A percentile compares a stretch with the other conserved stretches of the same genome.
Evolutionary conservation across 257 asterid species (phyloP).

Genomic region (Lycium ferocissimum): DNA sequence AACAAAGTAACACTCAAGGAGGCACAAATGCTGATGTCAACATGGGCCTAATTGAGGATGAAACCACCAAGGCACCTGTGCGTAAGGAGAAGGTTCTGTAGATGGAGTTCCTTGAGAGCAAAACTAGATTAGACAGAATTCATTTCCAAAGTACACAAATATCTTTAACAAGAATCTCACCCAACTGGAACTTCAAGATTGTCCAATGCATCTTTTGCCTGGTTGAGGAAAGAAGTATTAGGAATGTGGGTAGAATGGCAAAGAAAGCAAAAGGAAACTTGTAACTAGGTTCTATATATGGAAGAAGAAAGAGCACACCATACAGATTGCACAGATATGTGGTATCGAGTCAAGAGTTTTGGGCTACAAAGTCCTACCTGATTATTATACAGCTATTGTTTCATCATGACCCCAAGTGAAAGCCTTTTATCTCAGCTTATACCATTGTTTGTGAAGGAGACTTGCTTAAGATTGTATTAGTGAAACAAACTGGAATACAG

Average conservation of each 20-base stretch:
- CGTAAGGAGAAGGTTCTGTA: background rate
- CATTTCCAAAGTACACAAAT: conserved; percentile 4
- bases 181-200: conserved; percentile 93
- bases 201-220: conserved; percentile 78
- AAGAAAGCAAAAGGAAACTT: background rate
- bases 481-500: background rate
- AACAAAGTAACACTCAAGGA: background rate
- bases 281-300: background rate
- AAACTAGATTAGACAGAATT: background rate
- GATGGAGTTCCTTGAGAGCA: background rate
- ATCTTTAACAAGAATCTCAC: conserved; percentile 44
- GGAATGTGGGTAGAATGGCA: background rate
- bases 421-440: background rate
- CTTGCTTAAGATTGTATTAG: conserved; percentile 8
- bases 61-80: background rate
- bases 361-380: conserved; percentile 21
- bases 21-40: background rate
- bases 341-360: background rate
- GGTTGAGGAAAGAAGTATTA: conserved; percentile 33
- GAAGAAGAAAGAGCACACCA: conserved; percentile 13
- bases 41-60: background rate
- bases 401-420: background rate
- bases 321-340: conserved; percentile 8
- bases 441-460: conserved; percentile 6
- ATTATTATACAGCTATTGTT: background rate